Evolutionary conservation across 345 rosid species (phyloP).

Genomic region (Melaleuca quinquenervia): DNA sequence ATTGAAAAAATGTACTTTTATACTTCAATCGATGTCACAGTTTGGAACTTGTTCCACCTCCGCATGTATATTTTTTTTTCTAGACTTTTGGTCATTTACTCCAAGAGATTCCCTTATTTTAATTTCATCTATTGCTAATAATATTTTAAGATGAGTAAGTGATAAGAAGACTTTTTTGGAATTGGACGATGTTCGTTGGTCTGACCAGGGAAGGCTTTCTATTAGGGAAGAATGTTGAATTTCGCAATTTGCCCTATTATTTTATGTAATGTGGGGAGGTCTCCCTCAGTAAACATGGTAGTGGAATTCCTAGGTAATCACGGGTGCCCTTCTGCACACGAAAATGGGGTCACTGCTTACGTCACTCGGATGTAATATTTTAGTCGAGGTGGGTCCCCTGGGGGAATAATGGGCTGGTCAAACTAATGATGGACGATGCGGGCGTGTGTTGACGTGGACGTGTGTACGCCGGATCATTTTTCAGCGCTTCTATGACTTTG

Average conservation of each 20-base stretch:
- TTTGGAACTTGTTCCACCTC: neutral
- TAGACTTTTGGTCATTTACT: neutral
- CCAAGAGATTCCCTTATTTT: neutral
- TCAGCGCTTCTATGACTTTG: neutral
- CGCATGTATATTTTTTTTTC: neutral
- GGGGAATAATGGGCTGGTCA: neutral
- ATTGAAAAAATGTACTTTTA: neutral
- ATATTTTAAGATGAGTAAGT: neutral
- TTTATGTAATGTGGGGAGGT: neutral
- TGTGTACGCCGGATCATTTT: neutral
- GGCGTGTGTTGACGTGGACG: neutral
- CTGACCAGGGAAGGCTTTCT: neutral
- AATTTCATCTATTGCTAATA: neutral
- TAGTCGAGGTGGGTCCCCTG: neutral
- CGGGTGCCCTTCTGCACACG: neutral
- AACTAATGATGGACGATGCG: neutral
- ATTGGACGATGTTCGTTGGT: neutral
- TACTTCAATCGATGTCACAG: neutral
- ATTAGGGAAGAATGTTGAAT: neutral
- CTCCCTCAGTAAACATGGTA: neutral
- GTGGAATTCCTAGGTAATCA: neutral
- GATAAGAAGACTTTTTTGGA: neutral
- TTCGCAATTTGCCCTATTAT: neutral
- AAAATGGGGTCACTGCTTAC: neutral
- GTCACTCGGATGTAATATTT: neutral